These are phyloP conservation scores for Canavalia ensiformis DNA, from an alignment of 306 rosid genomes.

Conservation along the genomic window DNA sequence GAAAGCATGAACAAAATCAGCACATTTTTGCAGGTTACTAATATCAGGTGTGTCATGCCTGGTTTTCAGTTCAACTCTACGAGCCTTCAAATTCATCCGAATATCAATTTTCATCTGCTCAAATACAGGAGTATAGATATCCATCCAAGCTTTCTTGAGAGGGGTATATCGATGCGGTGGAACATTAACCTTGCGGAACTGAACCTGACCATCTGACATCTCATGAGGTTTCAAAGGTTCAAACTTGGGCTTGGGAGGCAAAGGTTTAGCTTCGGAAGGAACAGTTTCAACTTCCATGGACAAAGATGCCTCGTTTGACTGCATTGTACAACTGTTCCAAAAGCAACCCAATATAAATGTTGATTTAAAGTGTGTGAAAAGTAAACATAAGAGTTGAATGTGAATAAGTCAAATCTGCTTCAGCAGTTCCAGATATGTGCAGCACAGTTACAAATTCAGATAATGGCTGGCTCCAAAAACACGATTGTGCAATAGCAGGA, in stretches of 20 bases:
- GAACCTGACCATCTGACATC: conserved; percentile 86
- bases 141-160: conserved; percentile 93
- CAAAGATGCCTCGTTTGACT: conserved; percentile 57
- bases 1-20: conserved; percentile 94
- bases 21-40: conserved; percentile 83
- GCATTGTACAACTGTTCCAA: conserved; percentile 56
- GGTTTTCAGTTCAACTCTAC: conserved; percentile 84
- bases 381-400: not conserved
- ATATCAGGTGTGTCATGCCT: conserved; percentile 82
- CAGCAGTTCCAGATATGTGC: not conserved
- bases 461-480: not conserved
- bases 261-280: conserved; percentile 48
- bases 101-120: conserved; percentile 89
- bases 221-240: conserved; percentile 86
- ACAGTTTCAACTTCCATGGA: conserved; percentile 71
- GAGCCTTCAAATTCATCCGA: conserved; percentile 88
- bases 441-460: not conserved
- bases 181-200: conserved; percentile 81
- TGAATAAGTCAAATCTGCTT: conserved; percentile 9
- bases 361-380: not conserved
- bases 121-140: conserved; percentile 75
- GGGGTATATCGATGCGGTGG: conserved; percentile 87
- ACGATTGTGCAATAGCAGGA: too few species aligned
- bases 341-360: conserved; percentile 4
- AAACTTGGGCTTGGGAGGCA: conserved; percentile 78